These are phyloP conservation scores for Malassezia psittaci DNA, from an alignment of 1,284 basidiomycete species.

Conservation along the genomic window DNA sequence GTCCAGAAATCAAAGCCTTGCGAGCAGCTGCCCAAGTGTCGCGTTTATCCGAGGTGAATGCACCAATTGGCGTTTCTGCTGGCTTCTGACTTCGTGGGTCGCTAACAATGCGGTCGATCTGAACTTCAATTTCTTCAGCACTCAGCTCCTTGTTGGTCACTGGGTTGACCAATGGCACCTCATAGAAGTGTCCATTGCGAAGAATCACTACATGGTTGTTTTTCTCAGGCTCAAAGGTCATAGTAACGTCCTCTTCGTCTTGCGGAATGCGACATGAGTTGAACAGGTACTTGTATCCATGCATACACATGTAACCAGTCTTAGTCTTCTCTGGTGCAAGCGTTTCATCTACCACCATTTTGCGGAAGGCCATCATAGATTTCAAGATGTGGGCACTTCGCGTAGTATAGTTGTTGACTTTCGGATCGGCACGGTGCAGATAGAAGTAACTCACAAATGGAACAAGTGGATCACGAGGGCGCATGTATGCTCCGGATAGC, in stretches of 20 bases:
- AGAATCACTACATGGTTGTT: constrained; percentile 84
- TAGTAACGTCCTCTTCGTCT: constrained; percentile 70
- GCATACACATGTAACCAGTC: constrained; percentile 75
- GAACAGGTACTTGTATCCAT: constrained; percentile 96
- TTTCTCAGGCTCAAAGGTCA: constrained; percentile 64
- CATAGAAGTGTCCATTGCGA: constrained; percentile 85
- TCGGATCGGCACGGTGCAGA: constrained; percentile 61
- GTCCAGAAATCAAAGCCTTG: constrained; percentile 51
- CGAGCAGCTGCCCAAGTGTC: constrained; percentile 76
- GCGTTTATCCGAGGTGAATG: constrained; percentile 75
- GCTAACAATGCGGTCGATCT: constrained; percentile 69
- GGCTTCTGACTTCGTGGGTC: constrained; percentile 56
- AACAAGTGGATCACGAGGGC: constrained; percentile 68
- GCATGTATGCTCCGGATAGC: constrained; percentile 70
- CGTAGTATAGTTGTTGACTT: constrained; percentile 26
- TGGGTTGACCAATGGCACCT: constrained; percentile 54
- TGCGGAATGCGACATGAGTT: constrained; percentile 77
- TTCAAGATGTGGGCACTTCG: constrained; percentile 42
- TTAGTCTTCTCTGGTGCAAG: constrained; percentile 84
- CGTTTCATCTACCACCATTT: constrained; percentile 51
- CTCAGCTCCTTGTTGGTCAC: constrained; percentile 58
- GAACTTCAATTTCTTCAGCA: constrained; percentile 67
- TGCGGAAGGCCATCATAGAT: constrained; percentile 41
- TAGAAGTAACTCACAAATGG: constrained; percentile 95
- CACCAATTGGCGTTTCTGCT: constrained; percentile 61